Percentiles rank a stretch among this genome's conserved stretches.
These are phyloP conservation scores for Trichosporon ovoides DNA, from an alignment of 1,284 basidiomycete species.

Conservation along the genomic window DNA sequence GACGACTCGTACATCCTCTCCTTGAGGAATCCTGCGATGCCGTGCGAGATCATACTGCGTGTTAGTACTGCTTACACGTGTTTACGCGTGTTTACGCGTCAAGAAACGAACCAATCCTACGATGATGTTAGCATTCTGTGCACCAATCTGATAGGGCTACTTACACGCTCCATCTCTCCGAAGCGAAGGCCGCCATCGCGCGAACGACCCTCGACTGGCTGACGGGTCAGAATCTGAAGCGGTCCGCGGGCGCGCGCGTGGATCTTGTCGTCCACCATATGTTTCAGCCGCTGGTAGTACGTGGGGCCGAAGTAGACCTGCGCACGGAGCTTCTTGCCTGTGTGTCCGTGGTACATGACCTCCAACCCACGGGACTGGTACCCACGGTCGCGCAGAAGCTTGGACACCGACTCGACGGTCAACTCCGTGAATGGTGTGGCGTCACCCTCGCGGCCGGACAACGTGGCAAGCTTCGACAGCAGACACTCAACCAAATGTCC, in stretches of 20 bases:
- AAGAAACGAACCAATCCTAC: background rate
- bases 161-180: conserved; percentile 97
- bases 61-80: too few relatives aligned
- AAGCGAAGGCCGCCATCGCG: conserved; percentile 98
- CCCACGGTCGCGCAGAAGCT: conserved; percentile 71
- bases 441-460: conserved; percentile 94
- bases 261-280: conserved; percentile 99
- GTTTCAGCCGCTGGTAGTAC: conserved; percentile 98
- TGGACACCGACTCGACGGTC: conserved; percentile 91
- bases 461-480: conserved; percentile 90
- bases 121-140: too few relatives aligned
- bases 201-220: conserved; percentile 98
- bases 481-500: conserved; percentile 99
- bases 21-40: conserved; percentile 95
- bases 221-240: conserved; percentile 93
- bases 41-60: conserved; percentile 99
- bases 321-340: conserved; percentile 91
- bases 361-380: conserved; percentile 96
- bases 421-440: conserved; percentile 98
- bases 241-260: conserved; percentile 96
- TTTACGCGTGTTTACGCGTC: too few relatives aligned
- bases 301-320: conserved; percentile 98
- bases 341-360: conserved; percentile 98
- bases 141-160: too few relatives aligned
- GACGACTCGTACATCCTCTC: conserved; percentile 79